phyloP scores from a whole-genome alignment of 2,329 filamentous ascomycete genomes.

The Clarireedia paspali region DNA sequence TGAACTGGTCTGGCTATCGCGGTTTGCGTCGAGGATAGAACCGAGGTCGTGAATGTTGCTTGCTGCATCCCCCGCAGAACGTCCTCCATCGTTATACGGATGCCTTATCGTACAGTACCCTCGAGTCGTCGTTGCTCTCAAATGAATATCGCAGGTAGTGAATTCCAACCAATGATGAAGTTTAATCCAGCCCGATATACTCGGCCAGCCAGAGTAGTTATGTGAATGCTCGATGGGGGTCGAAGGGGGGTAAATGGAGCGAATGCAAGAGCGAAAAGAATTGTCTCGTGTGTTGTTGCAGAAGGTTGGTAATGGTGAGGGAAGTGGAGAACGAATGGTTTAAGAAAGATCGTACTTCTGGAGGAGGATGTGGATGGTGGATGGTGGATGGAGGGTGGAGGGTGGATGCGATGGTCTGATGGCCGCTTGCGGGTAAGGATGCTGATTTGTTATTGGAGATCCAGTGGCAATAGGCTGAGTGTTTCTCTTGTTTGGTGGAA shows the following conservation, averaged over 20 bases:
- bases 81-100: conserved; percentile 15
- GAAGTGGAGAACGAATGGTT: background rate
- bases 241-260: background rate
- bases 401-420: background rate
- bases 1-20: conserved; percentile 8
- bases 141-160: background rate
- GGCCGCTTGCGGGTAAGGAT: background rate
- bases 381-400: background rate
- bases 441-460: background rate
- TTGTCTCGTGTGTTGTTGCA: conserved; percentile 1
- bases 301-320: background rate
- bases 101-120: conserved; percentile 4
- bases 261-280: background rate
- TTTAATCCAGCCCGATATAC: conserved; percentile 2
- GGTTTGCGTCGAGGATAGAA: conserved; percentile 6
- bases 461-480: background rate
- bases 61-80: conserved; percentile 17
- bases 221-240: background rate
- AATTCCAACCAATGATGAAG: background rate
- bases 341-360: background rate
- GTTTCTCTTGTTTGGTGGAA: background rate
- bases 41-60: conserved; percentile 18
- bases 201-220: conserved; percentile 7
- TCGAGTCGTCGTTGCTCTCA: background rate
- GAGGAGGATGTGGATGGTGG: background rate